Evolutionary conservation across 257 asterid species (phyloP).

Genomic region (Solanum megistacrolobum): DNA sequence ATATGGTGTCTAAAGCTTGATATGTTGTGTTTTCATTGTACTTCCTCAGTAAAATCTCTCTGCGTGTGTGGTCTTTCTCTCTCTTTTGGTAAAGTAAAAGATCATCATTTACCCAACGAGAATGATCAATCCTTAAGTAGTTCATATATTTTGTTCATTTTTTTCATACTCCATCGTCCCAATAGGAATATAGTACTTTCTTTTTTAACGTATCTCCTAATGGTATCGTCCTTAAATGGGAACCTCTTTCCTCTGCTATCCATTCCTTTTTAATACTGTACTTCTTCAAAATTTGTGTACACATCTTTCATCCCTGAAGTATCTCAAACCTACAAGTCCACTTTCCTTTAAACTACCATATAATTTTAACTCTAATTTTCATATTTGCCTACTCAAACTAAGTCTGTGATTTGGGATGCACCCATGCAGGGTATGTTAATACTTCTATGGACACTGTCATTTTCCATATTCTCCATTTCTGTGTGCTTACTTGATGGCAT

Average conservation of each 20-base stretch:
- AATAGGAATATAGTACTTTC: background rate
- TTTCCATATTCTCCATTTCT: background rate
- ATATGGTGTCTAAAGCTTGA: background rate
- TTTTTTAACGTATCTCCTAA: background rate
- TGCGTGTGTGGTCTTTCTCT: background rate
- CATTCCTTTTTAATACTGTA: background rate
- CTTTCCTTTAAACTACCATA: background rate
- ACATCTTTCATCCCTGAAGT: background rate
- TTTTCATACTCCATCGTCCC: background rate
- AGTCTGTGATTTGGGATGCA: background rate
- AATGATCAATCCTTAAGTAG: background rate
- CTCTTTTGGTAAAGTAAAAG: background rate
- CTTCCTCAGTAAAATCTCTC: background rate
- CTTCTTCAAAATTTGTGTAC: background rate
- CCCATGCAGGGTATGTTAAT: background rate
- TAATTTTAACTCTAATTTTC: background rate
- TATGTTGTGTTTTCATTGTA: background rate
- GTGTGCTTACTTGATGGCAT: background rate
- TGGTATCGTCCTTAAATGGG: background rate
- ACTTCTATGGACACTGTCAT: background rate
- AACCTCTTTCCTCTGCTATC: background rate
- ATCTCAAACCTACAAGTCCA: background rate
- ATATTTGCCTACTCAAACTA: background rate
- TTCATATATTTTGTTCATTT: background rate
- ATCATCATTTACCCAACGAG: background rate